Evolutionary conservation across 2,329 filamentous ascomycete species (phyloP), one percentile per base, ranked within the genome.

Genomic region (Fusarium sarcochroum): DNA sequence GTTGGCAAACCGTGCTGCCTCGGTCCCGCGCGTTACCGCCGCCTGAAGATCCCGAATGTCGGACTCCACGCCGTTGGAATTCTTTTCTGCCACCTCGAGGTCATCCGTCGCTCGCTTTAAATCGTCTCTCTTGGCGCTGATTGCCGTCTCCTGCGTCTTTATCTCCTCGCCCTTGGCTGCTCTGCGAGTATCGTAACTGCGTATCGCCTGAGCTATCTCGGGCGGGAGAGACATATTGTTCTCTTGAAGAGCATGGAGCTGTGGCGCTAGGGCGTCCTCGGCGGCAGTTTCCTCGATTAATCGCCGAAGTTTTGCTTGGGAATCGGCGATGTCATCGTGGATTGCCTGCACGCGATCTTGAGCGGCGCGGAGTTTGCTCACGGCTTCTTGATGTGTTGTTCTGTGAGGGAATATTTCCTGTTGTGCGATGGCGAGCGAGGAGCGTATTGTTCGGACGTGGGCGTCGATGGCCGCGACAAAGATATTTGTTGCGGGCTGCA

Each of bases 381-480:
- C 59, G 5, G 71, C 71, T 37, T 75, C 73, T 42, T 73, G 72
- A 4, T 74, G 73, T 10, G 62, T 65, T 7, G 72, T 69, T 37
- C 73, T 73, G n/a, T 73, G 72, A 3, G 72, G 73, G n/a, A 72
- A 73, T 34, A 75, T 68, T 27, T 75, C 72, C 46, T 73, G 72
- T 15, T 75, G 73, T 3, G 65, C 71, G 20, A 62, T 51, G 8
- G 58, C 54, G n/a, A 75, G 65, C 10, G 73, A 68, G 10, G 70
- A 56, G 30, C 63, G 73, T 50, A 75, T 63, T 13, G 71, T 58
- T n/a, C 65, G 65, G 20, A 72, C 59, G 48, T 75, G 70, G 30
- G 61, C 59, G 14, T 75, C 69, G 46, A 75, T 70, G 45, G 72
- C 67, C 1, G 72, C 51, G 13, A 63, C 48, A 9, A 71, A 75